A percentile compares a stretch with the other conserved stretches of the same genome.
Conservation (phyloP, 2,329 filamentous ascomycete species). For the Exophiala alcalophila region DNA sequence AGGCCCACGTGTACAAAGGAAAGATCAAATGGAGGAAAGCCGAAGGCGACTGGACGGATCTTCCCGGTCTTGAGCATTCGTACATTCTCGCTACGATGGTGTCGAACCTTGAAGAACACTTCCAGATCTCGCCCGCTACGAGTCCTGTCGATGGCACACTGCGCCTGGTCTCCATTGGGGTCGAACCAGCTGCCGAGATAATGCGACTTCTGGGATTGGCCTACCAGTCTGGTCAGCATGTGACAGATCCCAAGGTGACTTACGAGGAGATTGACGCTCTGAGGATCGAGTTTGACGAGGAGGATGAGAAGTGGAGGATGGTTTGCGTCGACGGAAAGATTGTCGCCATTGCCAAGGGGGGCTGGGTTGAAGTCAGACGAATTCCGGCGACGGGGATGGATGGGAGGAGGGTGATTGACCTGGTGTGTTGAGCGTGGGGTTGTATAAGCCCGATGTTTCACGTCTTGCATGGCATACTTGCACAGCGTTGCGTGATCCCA, state of each 20-base stretch:
- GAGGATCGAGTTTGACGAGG: conserved; percentile 63
- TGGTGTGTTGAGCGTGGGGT: conserved; percentile 32
- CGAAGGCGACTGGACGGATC: conserved; percentile 22
- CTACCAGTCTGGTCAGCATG: conserved; percentile 57
- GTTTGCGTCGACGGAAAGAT: conserved; percentile 92
- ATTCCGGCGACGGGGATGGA: conserved; percentile 39
- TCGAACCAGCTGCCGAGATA: conserved; percentile 60
- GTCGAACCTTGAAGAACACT: conserved; percentile 75
- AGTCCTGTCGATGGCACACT: conserved; percentile 68
- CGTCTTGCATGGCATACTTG: too few relatives aligned
- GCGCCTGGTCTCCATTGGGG: conserved; percentile 71
- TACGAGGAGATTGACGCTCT: conserved; percentile 71
- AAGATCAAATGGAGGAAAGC: conserved; percentile 38
- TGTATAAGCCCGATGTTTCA: too few relatives aligned
- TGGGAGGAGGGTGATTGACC: conserved; percentile 39
- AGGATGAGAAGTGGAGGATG: conserved; percentile 72
- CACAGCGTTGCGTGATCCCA: too few relatives aligned
- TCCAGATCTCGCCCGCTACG: conserved; percentile 74
- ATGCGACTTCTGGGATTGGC: conserved; percentile 73
- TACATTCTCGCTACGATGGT: conserved; percentile 77
- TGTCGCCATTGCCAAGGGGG: conserved; percentile 66
- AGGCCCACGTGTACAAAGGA: conserved; percentile 49
- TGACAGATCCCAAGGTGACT: conserved; percentile 55
- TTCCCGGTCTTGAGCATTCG: conserved; percentile 53
- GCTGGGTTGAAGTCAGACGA: conserved; percentile 63